These are phyloP conservation scores for Ananas comosus DNA, from an alignment of 176 grass and related monocot species.

Conservation along the genomic window DNA sequence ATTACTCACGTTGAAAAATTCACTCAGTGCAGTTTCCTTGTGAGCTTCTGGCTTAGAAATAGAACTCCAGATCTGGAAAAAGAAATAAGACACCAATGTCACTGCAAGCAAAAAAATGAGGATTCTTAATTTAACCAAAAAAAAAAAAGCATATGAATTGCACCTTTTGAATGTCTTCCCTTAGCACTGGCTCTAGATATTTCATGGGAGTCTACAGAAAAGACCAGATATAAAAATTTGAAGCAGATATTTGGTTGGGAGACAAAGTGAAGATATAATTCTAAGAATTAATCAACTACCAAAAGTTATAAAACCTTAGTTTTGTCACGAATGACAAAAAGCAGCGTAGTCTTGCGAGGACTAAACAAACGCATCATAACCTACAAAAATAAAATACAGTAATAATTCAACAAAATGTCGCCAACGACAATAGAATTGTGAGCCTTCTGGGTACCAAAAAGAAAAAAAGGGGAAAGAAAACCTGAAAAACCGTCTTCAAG, in stretches of 20 bases:
- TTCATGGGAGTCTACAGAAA: conserved; percentile 62
- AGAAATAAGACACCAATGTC: conserved; percentile 3
- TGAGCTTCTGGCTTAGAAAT: conserved; percentile 71
- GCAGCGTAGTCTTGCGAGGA: conserved; percentile 51
- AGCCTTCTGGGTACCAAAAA: conserved; percentile 5
- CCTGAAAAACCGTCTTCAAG: conserved; percentile 77
- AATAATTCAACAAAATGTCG: conserved; percentile 13
- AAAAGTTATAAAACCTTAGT: conserved; percentile 41
- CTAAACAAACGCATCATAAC: conserved; percentile 64
- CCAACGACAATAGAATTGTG: not conserved
- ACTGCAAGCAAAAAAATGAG: conserved; percentile 14
- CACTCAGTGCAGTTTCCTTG: conserved; percentile 65
- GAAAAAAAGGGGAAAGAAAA: conserved; percentile 13
- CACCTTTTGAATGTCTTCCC: conserved; percentile 87
- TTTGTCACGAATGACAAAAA: conserved; percentile 86
- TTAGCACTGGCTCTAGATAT: conserved; percentile 52
- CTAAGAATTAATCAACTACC: not conserved
- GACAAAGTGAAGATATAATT: not conserved
- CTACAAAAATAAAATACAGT: conserved; percentile 26
- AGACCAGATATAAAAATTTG: conserved; percentile 15
- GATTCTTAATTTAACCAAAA: conserved; percentile 11
- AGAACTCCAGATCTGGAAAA: conserved; percentile 71
- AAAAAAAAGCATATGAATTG: conserved; percentile 8
- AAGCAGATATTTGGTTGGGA: not conserved
- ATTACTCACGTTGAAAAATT: conserved; percentile 85